Percentiles rank a stretch among this genome's conserved stretches.
These are phyloP conservation scores for Exophiala oligosperma DNA, from an alignment of 2,329 filamentous ascomycete species.

Conservation along the genomic window DNA sequence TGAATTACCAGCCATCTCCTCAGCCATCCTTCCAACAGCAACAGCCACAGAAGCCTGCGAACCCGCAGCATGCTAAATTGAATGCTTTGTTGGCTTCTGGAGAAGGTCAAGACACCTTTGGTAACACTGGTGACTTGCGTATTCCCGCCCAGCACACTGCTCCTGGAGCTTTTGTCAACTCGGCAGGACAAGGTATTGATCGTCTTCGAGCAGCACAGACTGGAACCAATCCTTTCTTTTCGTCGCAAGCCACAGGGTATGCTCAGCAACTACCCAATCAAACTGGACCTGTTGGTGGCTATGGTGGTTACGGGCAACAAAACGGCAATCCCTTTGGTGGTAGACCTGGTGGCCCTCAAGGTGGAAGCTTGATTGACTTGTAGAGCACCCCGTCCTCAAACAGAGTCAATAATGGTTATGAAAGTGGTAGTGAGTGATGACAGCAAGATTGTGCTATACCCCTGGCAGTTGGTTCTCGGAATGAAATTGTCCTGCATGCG, in stretches of 20 bases:
- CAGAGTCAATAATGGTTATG: too few relatives aligned
- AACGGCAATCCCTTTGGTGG: slow-evolving; percentile 57
- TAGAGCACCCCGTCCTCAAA: slow-evolving; percentile 30
- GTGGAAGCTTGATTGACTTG: slow-evolving; percentile 64
- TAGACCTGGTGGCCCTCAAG: slow-evolving; percentile 48
- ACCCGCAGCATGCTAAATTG: slow-evolving; percentile 69
- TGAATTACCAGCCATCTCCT: slow-evolving; percentile 47
- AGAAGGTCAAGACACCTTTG: slow-evolving; percentile 95
- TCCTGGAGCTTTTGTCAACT: slow-evolving; percentile 95
- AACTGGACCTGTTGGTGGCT: slow-evolving; percentile 51
- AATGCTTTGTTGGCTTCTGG: slow-evolving; percentile 83
- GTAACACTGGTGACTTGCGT: slow-evolving; percentile 92
- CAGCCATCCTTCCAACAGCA: slow-evolving; percentile 47
- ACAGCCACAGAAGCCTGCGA: slow-evolving; percentile 37
- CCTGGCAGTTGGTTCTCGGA: not conserved
- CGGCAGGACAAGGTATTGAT: slow-evolving; percentile 77
- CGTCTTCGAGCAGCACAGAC: slow-evolving; percentile 67
- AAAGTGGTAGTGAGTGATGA: not conserved
- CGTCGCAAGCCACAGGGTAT: slow-evolving; percentile 74
- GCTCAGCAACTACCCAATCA: slow-evolving; percentile 48
- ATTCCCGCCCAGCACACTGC: slow-evolving; percentile 96
- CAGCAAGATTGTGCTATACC: slow-evolving; percentile 1
- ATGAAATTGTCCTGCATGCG: not conserved
- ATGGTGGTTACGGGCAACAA: slow-evolving; percentile 46
- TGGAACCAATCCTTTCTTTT: slow-evolving; percentile 87